Base-by-base conservation (phyloP, 164 flowering plant species). In the Hamamelis virginiana region DNA sequence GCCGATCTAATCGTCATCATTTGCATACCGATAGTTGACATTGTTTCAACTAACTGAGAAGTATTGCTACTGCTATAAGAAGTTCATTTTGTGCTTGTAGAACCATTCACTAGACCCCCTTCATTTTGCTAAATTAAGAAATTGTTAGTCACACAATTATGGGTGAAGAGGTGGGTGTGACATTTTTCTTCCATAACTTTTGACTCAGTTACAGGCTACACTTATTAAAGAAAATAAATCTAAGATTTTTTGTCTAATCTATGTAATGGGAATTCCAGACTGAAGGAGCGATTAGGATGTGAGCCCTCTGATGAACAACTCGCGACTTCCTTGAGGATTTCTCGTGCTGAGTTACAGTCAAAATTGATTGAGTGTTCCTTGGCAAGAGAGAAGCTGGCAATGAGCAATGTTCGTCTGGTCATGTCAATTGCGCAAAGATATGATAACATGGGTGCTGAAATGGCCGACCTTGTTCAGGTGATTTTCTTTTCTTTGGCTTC, bases 391-490 rank as follows among this genome's bases (percentile, higher is more conserved):
- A 92, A 80, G 81, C 80, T 95, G 70, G 88, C 93, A 27, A 92
- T 92, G 99, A 92, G 97, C 83, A 95, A 92, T 80, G 87, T 92
- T 62, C 99, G 99, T 64, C 73, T 95, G 38, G 99, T 95, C 69
- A 87, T 89, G 92, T 91, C 97, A 60, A 82, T 95, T 76, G 97
- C 99, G 74, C 94, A 89, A 58, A 88, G 82, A 77, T 95, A 87
- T 74, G 89, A 87, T 55, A 85, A 86, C 80, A 89, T 86, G 97
- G 99, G 96, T 64, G 83, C 90, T 64, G 97, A 92, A 83, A 85
- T 95, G 97, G 87, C 91, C 47, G 99, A 92, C 71, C 97, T 95
- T 66, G 79, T 95, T 74, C 99, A 95, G 97, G 99, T 94, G 69
- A 62, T 67, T 33, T 41, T 47, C 48, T 56, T 27, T 66, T 58